These are phyloP conservation scores for Mycena maculata DNA, from an alignment of 768 basidiomycete genomes.

Conservation along the genomic window DNA sequence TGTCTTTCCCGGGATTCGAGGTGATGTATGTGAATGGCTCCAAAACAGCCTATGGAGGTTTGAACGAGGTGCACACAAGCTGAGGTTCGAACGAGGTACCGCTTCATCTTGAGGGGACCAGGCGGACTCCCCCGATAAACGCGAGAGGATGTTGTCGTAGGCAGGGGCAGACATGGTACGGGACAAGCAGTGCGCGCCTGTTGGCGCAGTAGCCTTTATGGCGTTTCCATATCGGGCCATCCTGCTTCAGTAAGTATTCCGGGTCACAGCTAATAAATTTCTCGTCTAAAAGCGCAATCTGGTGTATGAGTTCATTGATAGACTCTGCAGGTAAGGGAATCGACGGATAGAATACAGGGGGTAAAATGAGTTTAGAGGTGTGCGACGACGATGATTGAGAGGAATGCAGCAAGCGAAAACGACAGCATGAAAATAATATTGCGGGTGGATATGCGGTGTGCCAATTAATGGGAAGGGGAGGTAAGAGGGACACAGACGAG, in stretches of 20 bases:
- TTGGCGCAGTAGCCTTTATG: too few species aligned
- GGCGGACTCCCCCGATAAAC: constrained; percentile 45
- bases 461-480: constrained; percentile 38
- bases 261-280: too few species aligned
- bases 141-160: constrained; percentile 56
- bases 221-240: too few species aligned
- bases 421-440: constrained; percentile 52
- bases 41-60: constrained; percentile 60
- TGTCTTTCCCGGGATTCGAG: constrained; percentile 91
- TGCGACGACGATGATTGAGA: constrained; percentile 40
- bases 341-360: constrained; percentile 31
- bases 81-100: constrained; percentile 35
- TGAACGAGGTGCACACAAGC: not conserved
- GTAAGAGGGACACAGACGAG: constrained; percentile 27
- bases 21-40: constrained; percentile 91
- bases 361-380: constrained; percentile 36
- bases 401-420: constrained; percentile 52
- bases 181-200: not conserved
- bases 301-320: constrained; percentile 23
- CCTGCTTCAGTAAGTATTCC: too few species aligned
- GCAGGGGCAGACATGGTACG: constrained; percentile 34
- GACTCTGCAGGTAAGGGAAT: constrained; percentile 23
- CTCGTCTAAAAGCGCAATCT: too few species aligned
- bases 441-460: constrained; percentile 30
- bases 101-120: constrained; percentile 52